Evolutionary conservation across 306 rosid genomes (phyloP).

Genomic region (Corylus americana): DNA sequence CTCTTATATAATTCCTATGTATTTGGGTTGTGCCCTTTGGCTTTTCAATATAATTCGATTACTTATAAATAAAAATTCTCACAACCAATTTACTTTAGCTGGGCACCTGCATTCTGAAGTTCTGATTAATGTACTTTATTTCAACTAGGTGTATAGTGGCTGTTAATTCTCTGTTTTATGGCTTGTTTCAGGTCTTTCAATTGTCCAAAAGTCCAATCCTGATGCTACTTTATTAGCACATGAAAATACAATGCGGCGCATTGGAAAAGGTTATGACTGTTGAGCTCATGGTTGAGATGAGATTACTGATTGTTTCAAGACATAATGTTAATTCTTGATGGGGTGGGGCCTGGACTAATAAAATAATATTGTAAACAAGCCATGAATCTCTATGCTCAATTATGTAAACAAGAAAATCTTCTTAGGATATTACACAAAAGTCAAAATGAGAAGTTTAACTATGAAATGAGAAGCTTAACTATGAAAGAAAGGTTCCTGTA

Average conservation of each 20-base stretch:
- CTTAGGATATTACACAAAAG: too few species aligned
- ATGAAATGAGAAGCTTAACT: too few species aligned
- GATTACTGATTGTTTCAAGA: not conserved
- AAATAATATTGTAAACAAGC: too few species aligned
- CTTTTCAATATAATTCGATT: too few species aligned
- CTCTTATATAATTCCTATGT: too few species aligned
- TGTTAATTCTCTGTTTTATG: constrained; percentile 10
- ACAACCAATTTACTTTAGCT: not conserved
- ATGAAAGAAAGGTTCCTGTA: too few species aligned
- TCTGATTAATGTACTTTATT: not conserved
- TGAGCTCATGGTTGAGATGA: not conserved
- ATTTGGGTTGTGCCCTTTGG: too few species aligned
- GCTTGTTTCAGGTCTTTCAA: constrained; percentile 70
- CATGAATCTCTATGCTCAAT: too few species aligned
- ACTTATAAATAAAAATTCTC: not conserved
- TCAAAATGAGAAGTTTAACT: too few species aligned
- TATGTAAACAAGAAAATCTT: too few species aligned
- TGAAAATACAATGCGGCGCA: constrained; percentile 70
- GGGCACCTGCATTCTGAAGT: not conserved
- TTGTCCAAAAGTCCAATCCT: constrained; percentile 79
- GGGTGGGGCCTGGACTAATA: too few species aligned
- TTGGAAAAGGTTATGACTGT: constrained; percentile 60
- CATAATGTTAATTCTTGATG: not conserved
- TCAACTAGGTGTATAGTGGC: not conserved
- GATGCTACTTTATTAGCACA: constrained; percentile 73